phyloP scores from a whole-genome alignment of 768 basidiomycete species.

The Wakefieldia striispora region DNA sequence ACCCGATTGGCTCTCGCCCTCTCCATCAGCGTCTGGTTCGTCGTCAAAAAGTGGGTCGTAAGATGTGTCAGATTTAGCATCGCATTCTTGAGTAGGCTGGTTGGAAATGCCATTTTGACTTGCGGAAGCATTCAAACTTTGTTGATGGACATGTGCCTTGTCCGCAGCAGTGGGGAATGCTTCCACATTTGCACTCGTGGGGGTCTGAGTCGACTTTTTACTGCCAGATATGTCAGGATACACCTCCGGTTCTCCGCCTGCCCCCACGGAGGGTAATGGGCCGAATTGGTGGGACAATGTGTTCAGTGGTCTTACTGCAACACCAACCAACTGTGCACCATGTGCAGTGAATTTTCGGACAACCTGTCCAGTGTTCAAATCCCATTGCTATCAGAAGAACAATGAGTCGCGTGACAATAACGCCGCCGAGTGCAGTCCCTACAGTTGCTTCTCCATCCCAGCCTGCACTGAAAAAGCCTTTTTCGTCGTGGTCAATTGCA shows the following conservation, averaged over 20 bases:
- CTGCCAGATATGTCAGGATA: slow-evolving; percentile 15
- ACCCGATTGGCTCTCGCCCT: slow-evolving; percentile 27
- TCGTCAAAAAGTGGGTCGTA: slow-evolving; percentile 92
- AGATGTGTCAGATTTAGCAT: slow-evolving; percentile 75
- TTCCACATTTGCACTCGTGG: slow-evolving; percentile 24
- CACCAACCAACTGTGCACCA: slow-evolving; percentile 77
- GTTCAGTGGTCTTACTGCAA: slow-evolving; percentile 70
- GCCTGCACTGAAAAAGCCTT: slow-evolving; percentile 83
- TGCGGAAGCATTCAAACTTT: slow-evolving; percentile 17
- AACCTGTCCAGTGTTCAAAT: slow-evolving; percentile 85
- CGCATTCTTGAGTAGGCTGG: slow-evolving; percentile 39
- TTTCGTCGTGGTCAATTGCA: slow-evolving; percentile 76
- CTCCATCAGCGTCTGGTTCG: slow-evolving; percentile 64
- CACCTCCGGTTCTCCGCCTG: slow-evolving; percentile 18
- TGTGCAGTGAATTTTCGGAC: slow-evolving; percentile 79
- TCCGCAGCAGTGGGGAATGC: slow-evolving; percentile 14
- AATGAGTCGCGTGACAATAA: slow-evolving; percentile 2
- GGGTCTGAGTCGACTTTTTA: slow-evolving; percentile 13
- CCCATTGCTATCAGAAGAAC: slow-evolving; percentile 78
- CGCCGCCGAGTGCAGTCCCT: slow-evolving; percentile 31
- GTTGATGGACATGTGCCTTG: slow-evolving; percentile 16
- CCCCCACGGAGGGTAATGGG: slow-evolving; percentile 26
- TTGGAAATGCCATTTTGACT: slow-evolving; percentile 27
- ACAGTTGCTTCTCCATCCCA: slow-evolving; percentile 93
- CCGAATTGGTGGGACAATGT: slow-evolving; percentile 34